Evolutionary conservation across 768 basidiomycete species (phyloP).

Genomic region (Phaffia tasmanica): DNA sequence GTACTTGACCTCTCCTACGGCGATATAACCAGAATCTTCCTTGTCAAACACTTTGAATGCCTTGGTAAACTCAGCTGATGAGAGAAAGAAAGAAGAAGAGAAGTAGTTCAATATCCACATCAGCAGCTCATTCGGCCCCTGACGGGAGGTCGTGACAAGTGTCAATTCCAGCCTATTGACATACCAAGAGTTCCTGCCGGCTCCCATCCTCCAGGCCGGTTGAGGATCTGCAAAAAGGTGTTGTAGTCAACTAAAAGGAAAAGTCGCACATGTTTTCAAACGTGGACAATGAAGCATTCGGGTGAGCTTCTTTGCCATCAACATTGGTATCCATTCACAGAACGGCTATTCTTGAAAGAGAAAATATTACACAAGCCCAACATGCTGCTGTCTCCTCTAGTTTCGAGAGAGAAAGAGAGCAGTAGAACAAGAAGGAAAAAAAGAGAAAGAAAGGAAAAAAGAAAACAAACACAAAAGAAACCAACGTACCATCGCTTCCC

Average conservation of each 20-base stretch:
- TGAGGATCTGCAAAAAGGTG: constrained; percentile 78
- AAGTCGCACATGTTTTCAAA: constrained; percentile 21
- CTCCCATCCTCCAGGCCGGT: constrained; percentile 92
- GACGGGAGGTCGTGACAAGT: background rate
- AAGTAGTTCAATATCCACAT: background rate
- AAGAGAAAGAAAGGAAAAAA: background rate
- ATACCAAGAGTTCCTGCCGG: constrained; percentile 88
- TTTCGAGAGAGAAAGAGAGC: no score
- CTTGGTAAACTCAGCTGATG: constrained; percentile 89
- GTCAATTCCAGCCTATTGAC: constrained; percentile 28
- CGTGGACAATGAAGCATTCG: background rate
- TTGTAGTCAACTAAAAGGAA: constrained; percentile 68
- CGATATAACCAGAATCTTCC: constrained; percentile 82
- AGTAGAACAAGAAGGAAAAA: no score
- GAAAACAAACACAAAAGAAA: background rate
- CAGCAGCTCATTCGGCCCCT: background rate
- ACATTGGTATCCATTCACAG: background rate
- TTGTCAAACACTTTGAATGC: constrained; percentile 99
- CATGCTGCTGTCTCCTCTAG: no score
- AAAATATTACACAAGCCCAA: background rate
- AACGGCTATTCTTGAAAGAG: no score
- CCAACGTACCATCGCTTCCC: constrained; percentile 45
- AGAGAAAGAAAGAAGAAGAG: constrained; percentile 7
- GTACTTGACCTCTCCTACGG: constrained; percentile 82
- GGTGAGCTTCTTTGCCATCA: background rate